A percentile compares a stretch with the other conserved stretches of the same genome.
phyloP scores from a whole-genome alignment of 2,329 filamentous ascomycete species.

The Exserohilum rostratum region DNA sequence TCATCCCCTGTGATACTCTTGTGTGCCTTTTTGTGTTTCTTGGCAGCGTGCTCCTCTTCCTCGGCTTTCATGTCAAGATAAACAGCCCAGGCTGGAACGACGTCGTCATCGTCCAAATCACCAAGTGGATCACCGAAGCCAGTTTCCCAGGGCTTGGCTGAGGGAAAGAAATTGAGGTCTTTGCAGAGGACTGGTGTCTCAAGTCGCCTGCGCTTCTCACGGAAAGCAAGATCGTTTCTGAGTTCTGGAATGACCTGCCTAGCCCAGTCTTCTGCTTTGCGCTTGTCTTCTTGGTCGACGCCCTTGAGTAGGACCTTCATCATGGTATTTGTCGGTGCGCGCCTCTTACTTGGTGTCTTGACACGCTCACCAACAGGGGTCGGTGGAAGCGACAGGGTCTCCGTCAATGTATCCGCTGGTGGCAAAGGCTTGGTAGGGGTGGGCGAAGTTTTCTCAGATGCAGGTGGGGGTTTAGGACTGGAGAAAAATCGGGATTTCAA shows the following conservation, averaged over 20 bases:
- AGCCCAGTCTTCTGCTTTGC: conserved; percentile 36
- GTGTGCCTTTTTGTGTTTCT: conserved; percentile 31
- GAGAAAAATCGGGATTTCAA: conserved; percentile 27
- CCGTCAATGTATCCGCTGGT: conserved; percentile 25
- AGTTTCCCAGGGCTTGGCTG: conserved; percentile 40
- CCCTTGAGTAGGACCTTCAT: conserved; percentile 27
- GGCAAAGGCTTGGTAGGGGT: conserved; percentile 19
- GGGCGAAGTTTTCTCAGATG: conserved; percentile 11
- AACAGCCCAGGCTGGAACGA: conserved; percentile 40
- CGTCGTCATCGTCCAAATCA: conserved; percentile 34
- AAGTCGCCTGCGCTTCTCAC: conserved; percentile 40
- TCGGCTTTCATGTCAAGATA: conserved; percentile 36
- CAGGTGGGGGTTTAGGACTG: conserved; percentile 6
- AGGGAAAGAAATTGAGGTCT: conserved; percentile 37
- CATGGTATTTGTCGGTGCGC: conserved; percentile 21
- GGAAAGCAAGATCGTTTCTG: conserved; percentile 23
- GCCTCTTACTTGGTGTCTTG: conserved; percentile 22
- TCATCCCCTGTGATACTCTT: conserved; percentile 15
- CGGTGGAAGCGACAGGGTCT: conserved; percentile 32
- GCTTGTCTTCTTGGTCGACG: conserved; percentile 24
- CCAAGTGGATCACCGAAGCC: conserved; percentile 39
- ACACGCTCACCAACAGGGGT: conserved; percentile 37
- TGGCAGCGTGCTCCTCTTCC: conserved; percentile 25
- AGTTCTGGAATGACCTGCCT: conserved; percentile 27
- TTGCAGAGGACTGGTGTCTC: conserved; percentile 31